Conservation (phyloP, 2,329 filamentous ascomycete species). For the Claviceps pusilla region DNA sequence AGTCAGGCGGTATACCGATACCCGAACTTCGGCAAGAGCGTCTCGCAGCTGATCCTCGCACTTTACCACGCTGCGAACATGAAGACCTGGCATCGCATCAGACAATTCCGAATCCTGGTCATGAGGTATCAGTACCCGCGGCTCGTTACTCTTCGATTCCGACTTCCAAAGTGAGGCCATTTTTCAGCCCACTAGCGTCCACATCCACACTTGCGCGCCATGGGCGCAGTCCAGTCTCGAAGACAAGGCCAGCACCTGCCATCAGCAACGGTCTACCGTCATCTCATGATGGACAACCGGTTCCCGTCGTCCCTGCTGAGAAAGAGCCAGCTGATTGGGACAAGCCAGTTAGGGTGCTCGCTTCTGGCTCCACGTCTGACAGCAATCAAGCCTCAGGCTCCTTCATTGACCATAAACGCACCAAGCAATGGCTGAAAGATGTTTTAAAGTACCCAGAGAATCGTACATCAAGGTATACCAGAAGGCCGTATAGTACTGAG, state of each 20-base stretch:
- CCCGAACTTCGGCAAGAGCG: background rate
- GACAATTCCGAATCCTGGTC: background rate
- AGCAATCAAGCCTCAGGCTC: slow-evolving; percentile 15
- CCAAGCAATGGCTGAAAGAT: slow-evolving; percentile 19
- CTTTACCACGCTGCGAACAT: background rate
- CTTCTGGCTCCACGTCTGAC: slow-evolving; percentile 5
- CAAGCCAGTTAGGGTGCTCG: background rate
- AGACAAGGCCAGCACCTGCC: slow-evolving; percentile 1
- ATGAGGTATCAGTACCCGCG: background rate
- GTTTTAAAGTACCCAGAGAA: slow-evolving; percentile 15
- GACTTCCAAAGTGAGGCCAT: slow-evolving; percentile 8
- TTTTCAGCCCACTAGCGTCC: slow-evolving; percentile 1
- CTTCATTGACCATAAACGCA: slow-evolving; percentile 19
- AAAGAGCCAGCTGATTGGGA: background rate
- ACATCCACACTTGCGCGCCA: background rate
- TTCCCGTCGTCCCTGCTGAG: background rate
- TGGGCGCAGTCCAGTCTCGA: slow-evolving; percentile 5
- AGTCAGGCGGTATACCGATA: background rate
- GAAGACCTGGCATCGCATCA: background rate
- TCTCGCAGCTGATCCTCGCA: background rate
- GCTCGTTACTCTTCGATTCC: slow-evolving; percentile 7
- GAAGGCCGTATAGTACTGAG: slow-evolving; percentile 9
- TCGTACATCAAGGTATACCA: slow-evolving; percentile 15
- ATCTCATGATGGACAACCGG: too few species aligned
- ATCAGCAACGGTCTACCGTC: background rate